phyloP scores from a whole-genome alignment of 495 filamentous ascomycete species.

The Coniosporium apollinis region DNA sequence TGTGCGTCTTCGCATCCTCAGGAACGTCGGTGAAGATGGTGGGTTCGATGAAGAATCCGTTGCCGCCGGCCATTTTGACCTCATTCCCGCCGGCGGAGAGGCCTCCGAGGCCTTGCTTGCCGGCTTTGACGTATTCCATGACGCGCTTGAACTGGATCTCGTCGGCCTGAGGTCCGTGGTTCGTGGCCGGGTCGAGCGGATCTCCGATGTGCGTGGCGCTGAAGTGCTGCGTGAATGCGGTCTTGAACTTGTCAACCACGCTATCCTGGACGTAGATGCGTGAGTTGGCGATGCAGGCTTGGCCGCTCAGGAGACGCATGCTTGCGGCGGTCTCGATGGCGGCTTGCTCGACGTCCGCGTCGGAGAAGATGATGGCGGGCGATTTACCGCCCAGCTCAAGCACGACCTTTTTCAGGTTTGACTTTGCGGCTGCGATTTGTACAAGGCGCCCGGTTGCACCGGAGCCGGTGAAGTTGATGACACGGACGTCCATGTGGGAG shows the following conservation, averaged over 20 bases:
- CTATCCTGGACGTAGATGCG: slow-evolving; percentile 26
- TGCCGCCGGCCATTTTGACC: slow-evolving; percentile 13
- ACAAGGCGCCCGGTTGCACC: slow-evolving; percentile 6
- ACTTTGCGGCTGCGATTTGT: slow-evolving; percentile 14
- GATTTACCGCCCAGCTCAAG: slow-evolving; percentile 26
- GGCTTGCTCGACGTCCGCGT: slow-evolving; percentile 20
- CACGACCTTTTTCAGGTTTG: slow-evolving; percentile 22
- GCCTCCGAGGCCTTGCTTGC: slow-evolving; percentile 24
- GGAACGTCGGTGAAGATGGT: slow-evolving; percentile 30
- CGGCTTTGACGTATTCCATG: slow-evolving; percentile 20
- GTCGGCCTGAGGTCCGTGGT: slow-evolving; percentile 21
- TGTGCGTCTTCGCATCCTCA: slow-evolving; percentile 24
- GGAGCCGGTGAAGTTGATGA: slow-evolving; percentile 7
- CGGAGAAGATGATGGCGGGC: slow-evolving; percentile 22
- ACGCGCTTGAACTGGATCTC: slow-evolving; percentile 11
- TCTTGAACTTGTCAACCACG: slow-evolving; percentile 17
- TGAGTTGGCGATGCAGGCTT: slow-evolving; percentile 21
- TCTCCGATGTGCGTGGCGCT: slow-evolving; percentile 16
- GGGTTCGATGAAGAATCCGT: slow-evolving; percentile 31
- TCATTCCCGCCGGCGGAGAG: slow-evolving; percentile 18
- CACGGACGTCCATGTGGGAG: slow-evolving; percentile 18
- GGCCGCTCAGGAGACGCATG: slow-evolving; percentile 17
- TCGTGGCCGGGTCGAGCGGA: slow-evolving; percentile 15
- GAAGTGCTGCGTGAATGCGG: slow-evolving; percentile 15
- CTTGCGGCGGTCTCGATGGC: slow-evolving; percentile 12